These are phyloP conservation scores for Thermothielavioides terrestris DNA, from an alignment of 495 filamentous ascomycete species.

Conservation along the genomic window DNA sequence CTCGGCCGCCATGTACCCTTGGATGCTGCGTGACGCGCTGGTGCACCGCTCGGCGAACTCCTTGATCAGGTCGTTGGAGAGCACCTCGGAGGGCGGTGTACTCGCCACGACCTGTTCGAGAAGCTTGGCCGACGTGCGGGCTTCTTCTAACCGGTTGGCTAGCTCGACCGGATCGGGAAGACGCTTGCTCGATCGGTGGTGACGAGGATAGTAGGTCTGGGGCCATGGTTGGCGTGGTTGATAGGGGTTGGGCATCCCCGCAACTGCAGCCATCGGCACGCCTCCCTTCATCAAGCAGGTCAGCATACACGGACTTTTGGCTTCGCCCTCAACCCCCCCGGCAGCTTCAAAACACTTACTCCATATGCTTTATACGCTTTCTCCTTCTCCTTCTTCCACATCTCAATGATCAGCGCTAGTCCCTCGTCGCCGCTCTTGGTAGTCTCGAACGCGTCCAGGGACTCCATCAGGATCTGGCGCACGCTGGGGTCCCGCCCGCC, in stretches of 20 bases:
- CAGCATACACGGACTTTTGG: too few species aligned
- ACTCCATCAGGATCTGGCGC: conserved; percentile 78
- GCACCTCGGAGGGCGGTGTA: conserved; percentile 67
- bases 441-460: conserved; percentile 63
- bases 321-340: not conserved
- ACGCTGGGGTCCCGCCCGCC: conserved; percentile 65
- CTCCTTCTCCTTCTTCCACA: conserved; percentile 87
- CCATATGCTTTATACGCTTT: conserved; percentile 40
- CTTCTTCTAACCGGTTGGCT: conserved; percentile 76
- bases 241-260: too few species aligned
- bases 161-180: conserved; percentile 77
- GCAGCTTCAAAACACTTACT: conserved; percentile 24
- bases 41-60: conserved; percentile 89
- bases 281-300: too few species aligned
- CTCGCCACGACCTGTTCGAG: conserved; percentile 81
- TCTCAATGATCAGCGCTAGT: conserved; percentile 54
- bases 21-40: conserved; percentile 66
- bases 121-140: conserved; percentile 78
- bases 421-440: conserved; percentile 65
- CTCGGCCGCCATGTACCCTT: conserved; percentile 71
- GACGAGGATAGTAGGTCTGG: conserved; percentile 36
- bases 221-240: conserved; percentile 22
- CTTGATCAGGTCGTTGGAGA: conserved; percentile 74
- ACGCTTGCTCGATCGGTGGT: conserved; percentile 21
- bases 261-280: too few species aligned